Percentiles rank a stretch among this genome's conserved stretches.
phyloP scores from a whole-genome alignment of 345 rosid species.

The Eucalyptus regnans region DNA sequence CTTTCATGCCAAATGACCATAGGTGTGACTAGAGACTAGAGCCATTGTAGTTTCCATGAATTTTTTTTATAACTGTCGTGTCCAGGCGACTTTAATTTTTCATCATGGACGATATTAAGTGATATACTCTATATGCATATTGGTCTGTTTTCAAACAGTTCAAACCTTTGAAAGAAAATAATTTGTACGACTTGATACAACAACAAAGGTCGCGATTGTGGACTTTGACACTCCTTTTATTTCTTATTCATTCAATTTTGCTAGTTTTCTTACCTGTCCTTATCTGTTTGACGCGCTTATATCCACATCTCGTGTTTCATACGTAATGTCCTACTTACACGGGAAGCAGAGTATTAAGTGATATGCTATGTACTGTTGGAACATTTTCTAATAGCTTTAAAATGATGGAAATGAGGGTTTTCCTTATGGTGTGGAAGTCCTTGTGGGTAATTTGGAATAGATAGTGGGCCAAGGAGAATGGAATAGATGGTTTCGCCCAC shows the following conservation, averaged over 20 bases:
- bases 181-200: too few species aligned
- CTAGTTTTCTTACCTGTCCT: background rate
- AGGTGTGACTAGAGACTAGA: too few species aligned
- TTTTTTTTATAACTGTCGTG: too few species aligned
- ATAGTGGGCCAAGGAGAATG: background rate
- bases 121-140: background rate
- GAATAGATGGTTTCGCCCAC: background rate
- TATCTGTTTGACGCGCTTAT: background rate
- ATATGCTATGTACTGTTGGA: background rate
- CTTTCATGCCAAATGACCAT: background rate
- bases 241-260: background rate
- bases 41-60: too few species aligned
- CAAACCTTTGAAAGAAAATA: too few species aligned
- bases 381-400: background rate
- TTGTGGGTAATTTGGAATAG: background rate
- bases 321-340: background rate
- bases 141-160: background rate
- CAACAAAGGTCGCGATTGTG: background rate
- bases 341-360: background rate
- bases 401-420: too few species aligned
- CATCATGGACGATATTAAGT: background rate
- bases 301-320: background rate
- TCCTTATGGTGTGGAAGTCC: background rate
- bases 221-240: too few species aligned
- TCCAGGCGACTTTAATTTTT: background rate